Conservation (phyloP, 495 filamentous ascomycete species). For the Staphylotrichum tortipilum region DNA sequence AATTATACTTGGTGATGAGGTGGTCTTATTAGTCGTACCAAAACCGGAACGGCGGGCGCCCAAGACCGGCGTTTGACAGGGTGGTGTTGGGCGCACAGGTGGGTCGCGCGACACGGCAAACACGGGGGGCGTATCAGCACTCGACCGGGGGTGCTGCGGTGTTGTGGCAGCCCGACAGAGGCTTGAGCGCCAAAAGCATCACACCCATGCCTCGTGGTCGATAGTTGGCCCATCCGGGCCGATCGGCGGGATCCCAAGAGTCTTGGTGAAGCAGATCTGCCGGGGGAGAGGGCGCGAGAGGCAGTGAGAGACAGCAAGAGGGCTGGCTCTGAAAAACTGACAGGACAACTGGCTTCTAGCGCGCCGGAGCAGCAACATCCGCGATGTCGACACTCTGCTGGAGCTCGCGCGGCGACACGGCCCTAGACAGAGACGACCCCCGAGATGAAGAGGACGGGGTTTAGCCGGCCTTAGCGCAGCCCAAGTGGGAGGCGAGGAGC, state of each 20-base stretch:
- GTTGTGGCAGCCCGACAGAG: not conserved
- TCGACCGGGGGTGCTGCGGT: not conserved
- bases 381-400: not conserved
- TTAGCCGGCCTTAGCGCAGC: conserved; percentile 6
- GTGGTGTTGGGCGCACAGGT: conserved; percentile 3
- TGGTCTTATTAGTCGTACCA: not conserved
- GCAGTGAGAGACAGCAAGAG: no score
- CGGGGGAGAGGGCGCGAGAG: no score
- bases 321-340: no score
- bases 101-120: conserved; percentile 4
- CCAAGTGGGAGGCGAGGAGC: not conserved
- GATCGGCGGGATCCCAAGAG: not conserved
- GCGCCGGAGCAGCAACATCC: not conserved
- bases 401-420: not conserved
- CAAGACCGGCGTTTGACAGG: conserved; percentile 3
- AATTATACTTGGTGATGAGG: conserved; percentile 5
- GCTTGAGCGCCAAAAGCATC: not conserved
- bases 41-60: conserved; percentile 1
- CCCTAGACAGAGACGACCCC: no score
- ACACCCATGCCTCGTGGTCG: not conserved
- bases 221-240: not conserved
- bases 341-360: not conserved
- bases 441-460: not conserved
- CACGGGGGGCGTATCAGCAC: not conserved
- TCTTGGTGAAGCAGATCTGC: not conserved